Evolutionary conservation across 768 basidiomycete genomes (phyloP).

Genomic region (Cantharellus cinnabarinus): DNA sequence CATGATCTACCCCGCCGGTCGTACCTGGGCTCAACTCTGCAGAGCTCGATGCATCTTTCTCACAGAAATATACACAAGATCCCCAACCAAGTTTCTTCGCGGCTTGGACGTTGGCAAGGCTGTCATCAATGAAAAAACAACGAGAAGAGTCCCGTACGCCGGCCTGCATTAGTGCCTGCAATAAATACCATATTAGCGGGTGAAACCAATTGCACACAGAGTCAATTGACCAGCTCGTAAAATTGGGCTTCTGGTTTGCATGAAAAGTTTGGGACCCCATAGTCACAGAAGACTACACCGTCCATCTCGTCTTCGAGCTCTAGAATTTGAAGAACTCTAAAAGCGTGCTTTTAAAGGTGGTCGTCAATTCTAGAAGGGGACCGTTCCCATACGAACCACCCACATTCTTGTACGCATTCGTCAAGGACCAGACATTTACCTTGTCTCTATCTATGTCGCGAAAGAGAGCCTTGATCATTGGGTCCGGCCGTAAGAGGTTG

Average conservation of each 20-base stretch:
- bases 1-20: slow-evolving; percentile 25
- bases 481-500: slow-evolving; percentile 48
- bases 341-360: slow-evolving; percentile 39
- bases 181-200: slow-evolving; percentile 1
- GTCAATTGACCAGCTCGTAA: slow-evolving; percentile 33
- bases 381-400: slow-evolving; percentile 10
- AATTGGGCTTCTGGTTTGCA: slow-evolving; percentile 68
- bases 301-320: slow-evolving; percentile 49
- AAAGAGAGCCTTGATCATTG: slow-evolving; percentile 40
- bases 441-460: slow-evolving; percentile 62
- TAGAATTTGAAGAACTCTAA: slow-evolving; percentile 56
- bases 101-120: slow-evolving; percentile 41
- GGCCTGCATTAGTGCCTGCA: slow-evolving; percentile 48
- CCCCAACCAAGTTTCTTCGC: slow-evolving; percentile 51
- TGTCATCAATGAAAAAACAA: slow-evolving; percentile 70
- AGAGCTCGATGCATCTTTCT: slow-evolving; percentile 16
- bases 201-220: background rate
- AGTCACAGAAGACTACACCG: slow-evolving; percentile 65
- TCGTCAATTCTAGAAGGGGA: background rate
- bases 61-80: slow-evolving; percentile 55
- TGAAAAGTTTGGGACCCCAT: slow-evolving; percentile 37
- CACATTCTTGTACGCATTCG: slow-evolving; percentile 65
- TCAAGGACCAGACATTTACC: slow-evolving; percentile 65
- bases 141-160: slow-evolving; percentile 40
- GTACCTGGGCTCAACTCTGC: background rate